Base-by-base conservation (phyloP, 2,329 filamentous ascomycete species). In the Diaporthe eres region DNA sequence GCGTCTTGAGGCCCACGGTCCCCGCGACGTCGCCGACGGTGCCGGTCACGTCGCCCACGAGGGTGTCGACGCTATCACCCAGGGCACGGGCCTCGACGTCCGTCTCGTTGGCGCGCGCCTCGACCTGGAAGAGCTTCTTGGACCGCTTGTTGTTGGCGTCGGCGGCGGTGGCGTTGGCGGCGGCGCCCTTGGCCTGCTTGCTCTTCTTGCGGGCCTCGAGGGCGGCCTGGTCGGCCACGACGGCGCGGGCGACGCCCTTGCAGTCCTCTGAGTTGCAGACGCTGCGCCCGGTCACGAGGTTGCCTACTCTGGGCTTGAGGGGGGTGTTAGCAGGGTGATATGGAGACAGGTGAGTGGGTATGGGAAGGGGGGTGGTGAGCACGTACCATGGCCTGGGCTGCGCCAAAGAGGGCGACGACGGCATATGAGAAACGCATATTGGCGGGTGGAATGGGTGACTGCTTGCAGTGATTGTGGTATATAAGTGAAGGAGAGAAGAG, bases 361-460 rank as follows among this genome's bases (percentile, higher is more conserved):
- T n/a, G 1, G 2, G 3, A 17, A 17, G 5, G 25, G 25, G 28
- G 28, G 5, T 2, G n/a, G 15, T 6, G 53, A 5, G 19, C 12
- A 61, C 71, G 6, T 67, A 77, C 68, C 51, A 77, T 37, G 67
- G 73, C 75, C 4, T 68, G 51, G 17, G 75, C 73, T 58, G 74
- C 57, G 68, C 75, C 42, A 25, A 72, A 17, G 28, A 77, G 51
- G 25, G 68, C 68, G 39, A 73, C 4, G 25, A 75, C 5, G 37
- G 68, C 53, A 51, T 71, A 75, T 34, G 73, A 72, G 73, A 77
- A 75, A 72, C 61, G 73, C 75, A 77, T 77, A 17, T 49, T 77
- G 51, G 58, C 25, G 37, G 37, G 25, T 57, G n/a, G 51, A 25
- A 34, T 44, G 25, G 58, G 70, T 12, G 19, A 55, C 49, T 74